Evolutionary conservation across 2,329 filamentous ascomycete genomes (phyloP), one percentile per base, ranked within the genome.

Genomic region (Macrophomina pseudophaseolina): DNA sequence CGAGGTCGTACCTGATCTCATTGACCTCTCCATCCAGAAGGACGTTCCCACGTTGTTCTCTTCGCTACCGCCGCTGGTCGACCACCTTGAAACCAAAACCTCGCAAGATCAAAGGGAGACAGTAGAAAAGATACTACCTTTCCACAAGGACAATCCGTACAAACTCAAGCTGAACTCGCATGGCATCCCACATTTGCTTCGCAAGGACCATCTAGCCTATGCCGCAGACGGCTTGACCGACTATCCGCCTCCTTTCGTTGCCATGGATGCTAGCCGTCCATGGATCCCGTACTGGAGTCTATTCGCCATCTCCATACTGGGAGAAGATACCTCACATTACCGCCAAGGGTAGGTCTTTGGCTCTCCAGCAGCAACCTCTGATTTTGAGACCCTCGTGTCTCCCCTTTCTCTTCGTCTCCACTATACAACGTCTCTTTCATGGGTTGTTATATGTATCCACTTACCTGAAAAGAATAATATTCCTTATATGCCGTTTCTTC

Each of bases 201-300:
- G 90, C 49, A 80, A 82, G 67, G 78, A 80, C 49, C 88, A 90
- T 78, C 81, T 87, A 67, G 79, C 76, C 40, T 94, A 92, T 74
- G 79, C 94, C 59, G 82, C 83, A 66, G 79, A 82, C 64, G 80
- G 81, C 11, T 73, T 89, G 49, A 81, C 80, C 51, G 83, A 82
- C 58, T 87, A 96, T 68, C 92, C 94, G 0, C 81, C 86, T 7
- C 82, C 82, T 3, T 97, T 91, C 78, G 88, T 90, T 63, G 85
- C 85, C 58, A 87, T 93, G 71, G 95, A 99, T 82, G 90, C 95
- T 38, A 94, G 91, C 75, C 85, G 94, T 65, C 94, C 95, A 9
- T 99, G 95, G 95, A 87, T 97, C 74, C 85, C 97, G 70, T 98
- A 97, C 81, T 99, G 95, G 95, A 91, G 87, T 64, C 83, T 98